These are phyloP conservation scores for Myriangium duriaei DNA, from an alignment of 2,329 filamentous ascomycete genomes.

Conservation along the genomic window DNA sequence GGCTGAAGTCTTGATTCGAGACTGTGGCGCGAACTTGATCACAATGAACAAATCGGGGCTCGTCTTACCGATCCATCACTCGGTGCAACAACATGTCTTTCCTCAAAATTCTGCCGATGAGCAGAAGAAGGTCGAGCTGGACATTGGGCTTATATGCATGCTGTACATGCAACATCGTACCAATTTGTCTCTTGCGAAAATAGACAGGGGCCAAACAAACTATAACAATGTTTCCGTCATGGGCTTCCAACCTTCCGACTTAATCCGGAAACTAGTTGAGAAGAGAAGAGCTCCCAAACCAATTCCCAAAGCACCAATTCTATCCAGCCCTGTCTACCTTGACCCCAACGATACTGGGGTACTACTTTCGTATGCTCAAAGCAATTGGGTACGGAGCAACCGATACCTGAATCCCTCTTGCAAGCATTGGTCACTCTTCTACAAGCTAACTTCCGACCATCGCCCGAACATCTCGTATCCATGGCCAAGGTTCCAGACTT, in stretches of 20 bases:
- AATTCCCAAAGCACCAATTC: neutral
- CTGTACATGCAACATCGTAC: neutral
- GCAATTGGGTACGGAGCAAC: neutral
- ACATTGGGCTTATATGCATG: neutral
- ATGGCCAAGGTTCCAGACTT: neutral
- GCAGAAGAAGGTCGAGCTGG: neutral
- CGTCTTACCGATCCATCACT: slow-evolving; percentile 8
- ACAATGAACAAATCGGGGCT: neutral
- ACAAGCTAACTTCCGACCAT: neutral
- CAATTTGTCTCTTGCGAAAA: neutral
- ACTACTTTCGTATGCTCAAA: neutral
- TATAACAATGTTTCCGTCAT: neutral
- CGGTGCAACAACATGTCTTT: slow-evolving; percentile 3
- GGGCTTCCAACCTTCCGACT: neutral
- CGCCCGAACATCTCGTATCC: neutral
- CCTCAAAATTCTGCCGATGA: neutral
- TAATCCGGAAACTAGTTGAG: neutral
- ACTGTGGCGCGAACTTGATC: slow-evolving; percentile 4
- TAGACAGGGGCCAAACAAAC: neutral
- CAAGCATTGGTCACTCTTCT: neutral
- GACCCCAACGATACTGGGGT: neutral
- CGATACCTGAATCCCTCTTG: neutral
- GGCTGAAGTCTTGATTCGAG: neutral
- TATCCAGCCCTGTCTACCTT: neutral
- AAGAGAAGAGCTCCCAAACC: neutral